These are phyloP conservation scores for Musa troglodytarum DNA, from an alignment of 176 grass and related monocot species.

Conservation along the genomic window DNA sequence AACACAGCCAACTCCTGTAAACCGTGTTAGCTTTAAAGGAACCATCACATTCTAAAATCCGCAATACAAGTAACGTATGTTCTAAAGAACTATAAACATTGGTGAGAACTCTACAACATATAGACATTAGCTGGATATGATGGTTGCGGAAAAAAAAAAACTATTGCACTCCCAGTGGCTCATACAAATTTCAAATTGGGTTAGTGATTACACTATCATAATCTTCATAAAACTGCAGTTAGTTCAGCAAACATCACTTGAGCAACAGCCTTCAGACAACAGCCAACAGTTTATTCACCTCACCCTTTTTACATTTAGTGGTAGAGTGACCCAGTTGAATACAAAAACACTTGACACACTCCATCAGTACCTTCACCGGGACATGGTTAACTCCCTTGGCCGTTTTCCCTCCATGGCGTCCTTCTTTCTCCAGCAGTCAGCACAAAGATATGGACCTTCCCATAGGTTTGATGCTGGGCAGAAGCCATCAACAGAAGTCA, in stretches of 20 bases:
- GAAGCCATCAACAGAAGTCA: conserved; percentile 30
- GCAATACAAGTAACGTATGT: too few relatives aligned
- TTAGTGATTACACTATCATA: neutral
- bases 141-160: neutral
- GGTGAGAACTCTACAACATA: too few relatives aligned
- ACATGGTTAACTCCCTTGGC: neutral
- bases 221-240: neutral
- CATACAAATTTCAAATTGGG: neutral
- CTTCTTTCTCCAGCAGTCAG: conserved; percentile 83
- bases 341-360: neutral
- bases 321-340: neutral
- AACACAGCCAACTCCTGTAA: too few relatives aligned
- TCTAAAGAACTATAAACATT: too few relatives aligned
- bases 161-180: neutral
- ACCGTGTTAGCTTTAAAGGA: too few relatives aligned
- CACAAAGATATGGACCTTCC: conserved; percentile 69
- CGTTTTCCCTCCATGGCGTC: conserved; percentile 88
- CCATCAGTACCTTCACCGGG: neutral
- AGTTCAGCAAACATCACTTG: neutral
- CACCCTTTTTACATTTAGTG: neutral
- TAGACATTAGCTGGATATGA: too few relatives aligned
- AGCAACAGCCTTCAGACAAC: neutral
- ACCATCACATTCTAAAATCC: too few relatives aligned
- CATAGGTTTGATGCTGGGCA: conserved; percentile 39
- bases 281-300: neutral